Evolutionary conservation across 352 stramenopile species (phyloP).

Genomic region (Pythium coloratum): DNA sequence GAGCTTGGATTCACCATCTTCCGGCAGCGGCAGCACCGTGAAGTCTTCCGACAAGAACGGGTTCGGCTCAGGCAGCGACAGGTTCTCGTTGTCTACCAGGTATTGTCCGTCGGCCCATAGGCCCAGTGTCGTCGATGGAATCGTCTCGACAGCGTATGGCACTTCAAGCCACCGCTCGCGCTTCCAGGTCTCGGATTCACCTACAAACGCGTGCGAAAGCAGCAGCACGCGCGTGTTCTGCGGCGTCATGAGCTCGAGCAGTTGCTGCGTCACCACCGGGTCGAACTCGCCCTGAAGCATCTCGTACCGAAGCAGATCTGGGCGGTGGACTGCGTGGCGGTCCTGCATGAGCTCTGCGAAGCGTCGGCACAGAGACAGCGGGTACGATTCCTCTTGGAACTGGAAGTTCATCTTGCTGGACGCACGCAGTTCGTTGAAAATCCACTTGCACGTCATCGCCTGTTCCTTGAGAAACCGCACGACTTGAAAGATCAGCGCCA

Average conservation of each 20-base stretch:
- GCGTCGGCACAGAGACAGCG: conserved; percentile 39
- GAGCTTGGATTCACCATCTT: conserved; percentile 6
- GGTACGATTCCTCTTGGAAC: conserved; percentile 33
- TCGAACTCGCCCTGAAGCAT: conserved; percentile 54
- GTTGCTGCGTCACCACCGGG: conserved; percentile 11
- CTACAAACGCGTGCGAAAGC: conserved; percentile 48
- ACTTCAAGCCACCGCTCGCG: conserved; percentile 63
- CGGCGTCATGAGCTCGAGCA: conserved; percentile 49
- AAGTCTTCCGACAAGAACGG: conserved; percentile 73
- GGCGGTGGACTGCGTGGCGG: conserved; percentile 36
- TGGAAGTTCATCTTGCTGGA: conserved; percentile 34
- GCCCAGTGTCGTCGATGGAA: conserved; percentile 30
- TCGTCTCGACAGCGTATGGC: conserved; percentile 44
- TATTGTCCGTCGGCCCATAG: conserved; percentile 24
- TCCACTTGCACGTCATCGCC: conserved; percentile 23
- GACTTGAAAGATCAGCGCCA: conserved; percentile 31
- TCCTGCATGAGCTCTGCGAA: conserved; percentile 63
- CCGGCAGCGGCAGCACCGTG: conserved; percentile 36
- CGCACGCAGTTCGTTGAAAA: conserved; percentile 40
- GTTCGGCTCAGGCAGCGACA: conserved; percentile 39
- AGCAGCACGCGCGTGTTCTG: conserved; percentile 62
- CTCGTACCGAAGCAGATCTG: conserved; percentile 62
- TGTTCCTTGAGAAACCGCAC: conserved; percentile 20
- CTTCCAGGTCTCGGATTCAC: conserved; percentile 9
- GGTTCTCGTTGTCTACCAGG: conserved; percentile 5